These are phyloP conservation scores for Colletotrichum liriopes DNA, from an alignment of 2,329 filamentous ascomycete species.

Conservation along the genomic window DNA sequence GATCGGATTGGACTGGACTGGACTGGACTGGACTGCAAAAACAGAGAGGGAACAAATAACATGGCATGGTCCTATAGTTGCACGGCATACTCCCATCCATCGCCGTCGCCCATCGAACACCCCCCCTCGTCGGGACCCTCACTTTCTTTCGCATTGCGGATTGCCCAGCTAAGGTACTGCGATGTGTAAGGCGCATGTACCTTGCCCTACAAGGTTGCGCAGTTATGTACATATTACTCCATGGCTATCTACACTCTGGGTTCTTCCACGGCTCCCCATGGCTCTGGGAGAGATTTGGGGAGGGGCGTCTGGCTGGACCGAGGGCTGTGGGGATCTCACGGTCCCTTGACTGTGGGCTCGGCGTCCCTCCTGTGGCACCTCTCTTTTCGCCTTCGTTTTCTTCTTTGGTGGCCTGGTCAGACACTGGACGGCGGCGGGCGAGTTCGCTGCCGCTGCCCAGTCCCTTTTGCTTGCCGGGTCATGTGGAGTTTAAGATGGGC, in stretches of 20 bases:
- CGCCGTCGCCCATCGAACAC: slow-evolving; percentile 6
- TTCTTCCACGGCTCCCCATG: slow-evolving; percentile 17
- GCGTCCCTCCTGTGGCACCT: background rate
- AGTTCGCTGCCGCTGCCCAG: slow-evolving; percentile 8
- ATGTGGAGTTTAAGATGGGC: slow-evolving; percentile 23
- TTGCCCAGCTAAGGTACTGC: slow-evolving; percentile 1
- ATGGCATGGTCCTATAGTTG: slow-evolving; percentile 22
- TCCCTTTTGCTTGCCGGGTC: slow-evolving; percentile 6
- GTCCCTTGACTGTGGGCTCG: slow-evolving; percentile 10
- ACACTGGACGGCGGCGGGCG: background rate
- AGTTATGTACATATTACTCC: slow-evolving; percentile 25
- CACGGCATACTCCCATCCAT: slow-evolving; percentile 30
- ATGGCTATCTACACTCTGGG: slow-evolving; percentile 4
- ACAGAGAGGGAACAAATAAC: slow-evolving; percentile 12
- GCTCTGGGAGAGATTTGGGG: slow-evolving; percentile 28
- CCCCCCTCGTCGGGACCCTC: background rate
- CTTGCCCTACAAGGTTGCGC: slow-evolving; percentile 9
- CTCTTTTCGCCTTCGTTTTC: background rate
- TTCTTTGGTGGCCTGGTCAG: slow-evolving; percentile 10
- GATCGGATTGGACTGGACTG: background rate
- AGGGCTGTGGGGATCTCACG: slow-evolving; percentile 35
- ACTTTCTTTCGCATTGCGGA: slow-evolving; percentile 2
- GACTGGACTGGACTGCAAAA: background rate
- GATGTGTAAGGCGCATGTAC: slow-evolving; percentile 17
- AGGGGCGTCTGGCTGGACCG: slow-evolving; percentile 40